A percentile compares a stretch with the other conserved stretches of the same genome.
These are phyloP conservation scores for Neurospora sp. DNA, from an alignment of 495 filamentous ascomycete genomes.

Conservation along the genomic window DNA sequence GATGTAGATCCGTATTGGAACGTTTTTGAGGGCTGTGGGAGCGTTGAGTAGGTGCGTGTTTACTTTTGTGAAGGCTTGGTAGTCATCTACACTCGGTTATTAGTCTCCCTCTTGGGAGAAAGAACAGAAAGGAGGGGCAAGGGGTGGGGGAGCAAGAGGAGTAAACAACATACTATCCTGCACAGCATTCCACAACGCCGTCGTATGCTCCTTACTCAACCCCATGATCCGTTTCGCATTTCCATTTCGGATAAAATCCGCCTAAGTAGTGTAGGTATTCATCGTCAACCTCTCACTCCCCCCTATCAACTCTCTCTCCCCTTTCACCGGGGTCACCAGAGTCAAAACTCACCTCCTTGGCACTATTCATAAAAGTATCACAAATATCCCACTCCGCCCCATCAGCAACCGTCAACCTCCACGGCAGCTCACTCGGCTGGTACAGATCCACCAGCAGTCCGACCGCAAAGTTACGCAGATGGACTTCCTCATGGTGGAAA, in stretches of 20 bases:
- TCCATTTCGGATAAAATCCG: slow-evolving; percentile 84
- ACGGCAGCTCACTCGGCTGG: slow-evolving; percentile 50
- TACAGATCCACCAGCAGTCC: slow-evolving; percentile 86
- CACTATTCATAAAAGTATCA: slow-evolving; percentile 86
- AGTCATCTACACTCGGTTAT: slow-evolving; percentile 51
- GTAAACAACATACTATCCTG: slow-evolving; percentile 53
- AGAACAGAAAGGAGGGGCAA: neutral
- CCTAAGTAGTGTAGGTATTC: slow-evolving; percentile 28
- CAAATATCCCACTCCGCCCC: slow-evolving; percentile 61
- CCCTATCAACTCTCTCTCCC: no score
- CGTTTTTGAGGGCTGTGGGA: slow-evolving; percentile 61
- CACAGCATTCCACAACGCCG: slow-evolving; percentile 75
- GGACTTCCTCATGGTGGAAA: slow-evolving; percentile 71
- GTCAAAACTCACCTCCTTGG: slow-evolving; percentile 60
- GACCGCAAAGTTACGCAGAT: slow-evolving; percentile 62
- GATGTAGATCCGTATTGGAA: slow-evolving; percentile 82
- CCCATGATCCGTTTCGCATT: slow-evolving; percentile 91
- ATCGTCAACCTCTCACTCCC: no score
- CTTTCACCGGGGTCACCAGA: no score
- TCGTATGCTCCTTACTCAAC: slow-evolving; percentile 78
- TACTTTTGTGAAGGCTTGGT: slow-evolving; percentile 59
- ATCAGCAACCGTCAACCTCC: slow-evolving; percentile 56
- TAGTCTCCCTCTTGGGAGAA: neutral
- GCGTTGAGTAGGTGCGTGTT: slow-evolving; percentile 71
- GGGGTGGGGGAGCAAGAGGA: neutral